Conservation (phyloP, 345 rosid genomes). For the Pelargonium nanum region DNA sequence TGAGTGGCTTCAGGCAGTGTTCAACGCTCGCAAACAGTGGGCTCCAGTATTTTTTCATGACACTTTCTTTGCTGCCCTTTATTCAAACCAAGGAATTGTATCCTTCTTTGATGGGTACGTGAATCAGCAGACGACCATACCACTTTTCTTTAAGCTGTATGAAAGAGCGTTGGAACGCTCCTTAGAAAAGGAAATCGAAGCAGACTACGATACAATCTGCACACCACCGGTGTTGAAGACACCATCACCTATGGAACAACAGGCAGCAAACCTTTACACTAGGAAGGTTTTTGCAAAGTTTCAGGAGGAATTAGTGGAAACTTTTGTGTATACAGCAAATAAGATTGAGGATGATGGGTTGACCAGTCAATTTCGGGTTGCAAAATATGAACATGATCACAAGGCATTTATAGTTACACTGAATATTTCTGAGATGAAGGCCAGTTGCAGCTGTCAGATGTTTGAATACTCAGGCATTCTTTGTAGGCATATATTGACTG, state of each 20-base stretch:
- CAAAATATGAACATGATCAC: slow-evolving; percentile 51
- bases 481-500: slow-evolving; percentile 56
- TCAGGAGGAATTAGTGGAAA: slow-evolving; percentile 67
- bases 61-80: slow-evolving; percentile 52
- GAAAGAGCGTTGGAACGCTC: slow-evolving; percentile 52
- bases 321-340: slow-evolving; percentile 56
- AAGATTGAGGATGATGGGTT: slow-evolving; percentile 43
- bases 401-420: slow-evolving; percentile 41
- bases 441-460: slow-evolving; percentile 61
- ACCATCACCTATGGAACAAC: slow-evolving; percentile 68
- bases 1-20: slow-evolving; percentile 60
- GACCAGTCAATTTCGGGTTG: slow-evolving; percentile 39
- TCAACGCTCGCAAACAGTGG: slow-evolving; percentile 55
- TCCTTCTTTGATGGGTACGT: slow-evolving; percentile 57
- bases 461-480: slow-evolving; percentile 58
- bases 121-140: slow-evolving; percentile 49
- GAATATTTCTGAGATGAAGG: slow-evolving; percentile 35
- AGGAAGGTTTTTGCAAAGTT: slow-evolving; percentile 50
- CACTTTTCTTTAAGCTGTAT: slow-evolving; percentile 46
- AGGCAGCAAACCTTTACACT: slow-evolving; percentile 52
- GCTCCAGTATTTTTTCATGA: slow-evolving; percentile 62
- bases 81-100: slow-evolving; percentile 43
- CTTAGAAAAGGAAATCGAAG: slow-evolving; percentile 50
- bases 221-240: slow-evolving; percentile 43
- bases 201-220: slow-evolving; percentile 51